These are phyloP conservation scores for Dichotomopilus funicola DNA, from an alignment of 2,329 filamentous ascomycete genomes.

Conservation along the genomic window DNA sequence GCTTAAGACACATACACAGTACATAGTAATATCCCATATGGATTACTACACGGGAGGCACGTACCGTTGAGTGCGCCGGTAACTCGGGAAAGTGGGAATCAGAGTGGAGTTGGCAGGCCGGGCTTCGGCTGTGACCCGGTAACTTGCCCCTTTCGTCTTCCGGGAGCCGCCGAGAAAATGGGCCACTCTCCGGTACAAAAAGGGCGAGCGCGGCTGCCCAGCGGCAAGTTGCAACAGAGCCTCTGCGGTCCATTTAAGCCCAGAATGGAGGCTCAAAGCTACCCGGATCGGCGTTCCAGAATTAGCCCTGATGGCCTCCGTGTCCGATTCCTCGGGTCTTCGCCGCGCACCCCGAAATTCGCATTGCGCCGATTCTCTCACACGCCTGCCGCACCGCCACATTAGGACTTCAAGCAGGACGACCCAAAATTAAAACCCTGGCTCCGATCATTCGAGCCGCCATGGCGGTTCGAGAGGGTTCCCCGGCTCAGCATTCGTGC, in stretches of 20 bases:
- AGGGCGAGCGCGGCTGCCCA: not conserved
- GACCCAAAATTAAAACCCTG: not conserved
- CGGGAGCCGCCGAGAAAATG: slow-evolving; percentile 5
- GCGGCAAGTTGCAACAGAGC: no score
- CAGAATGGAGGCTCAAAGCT: not conserved
- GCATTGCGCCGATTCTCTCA: not conserved
- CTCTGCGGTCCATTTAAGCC: no score
- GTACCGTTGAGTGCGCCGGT: no score
- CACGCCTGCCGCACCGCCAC: not conserved
- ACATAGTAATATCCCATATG: no score
- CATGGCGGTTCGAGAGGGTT: not conserved
- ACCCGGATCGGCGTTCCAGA: slow-evolving; percentile 1
- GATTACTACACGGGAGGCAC: no score
- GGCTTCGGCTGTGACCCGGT: not conserved
- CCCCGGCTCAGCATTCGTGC: no score
- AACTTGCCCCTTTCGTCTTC: not conserved
- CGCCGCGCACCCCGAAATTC: not conserved
- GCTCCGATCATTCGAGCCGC: not conserved
- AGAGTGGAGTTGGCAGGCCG: no score
- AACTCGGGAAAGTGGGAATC: no score
- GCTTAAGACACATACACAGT: no score
- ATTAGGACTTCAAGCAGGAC: not conserved
- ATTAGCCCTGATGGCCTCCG: slow-evolving; percentile 1
- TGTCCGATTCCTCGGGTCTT: not conserved
- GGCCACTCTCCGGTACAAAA: not conserved